phyloP scores from a whole-genome alignment of 805 yeast genomes.

The Candida piceae region DNA sequence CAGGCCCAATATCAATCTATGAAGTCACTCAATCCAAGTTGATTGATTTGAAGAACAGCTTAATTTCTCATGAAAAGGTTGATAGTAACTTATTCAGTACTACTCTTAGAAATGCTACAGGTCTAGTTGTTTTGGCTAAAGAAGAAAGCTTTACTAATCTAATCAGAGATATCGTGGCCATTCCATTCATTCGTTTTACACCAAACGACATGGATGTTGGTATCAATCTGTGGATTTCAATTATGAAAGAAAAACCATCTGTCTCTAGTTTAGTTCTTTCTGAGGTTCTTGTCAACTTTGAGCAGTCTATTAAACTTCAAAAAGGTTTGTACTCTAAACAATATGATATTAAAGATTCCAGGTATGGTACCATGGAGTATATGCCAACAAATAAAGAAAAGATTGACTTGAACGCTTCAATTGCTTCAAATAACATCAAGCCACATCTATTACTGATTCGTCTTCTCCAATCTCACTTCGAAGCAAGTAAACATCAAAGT shows the following conservation, averaged over 20 bases:
- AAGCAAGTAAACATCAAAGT: slow-evolving; percentile 71
- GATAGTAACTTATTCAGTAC: slow-evolving; percentile 32
- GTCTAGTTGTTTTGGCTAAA: slow-evolving; percentile 35
- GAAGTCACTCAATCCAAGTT: slow-evolving; percentile 8
- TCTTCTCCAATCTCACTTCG: slow-evolving; percentile 70
- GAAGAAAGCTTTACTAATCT: slow-evolving; percentile 39
- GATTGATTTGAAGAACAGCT: slow-evolving; percentile 1
- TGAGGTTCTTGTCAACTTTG: slow-evolving; percentile 69
- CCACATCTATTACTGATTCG: slow-evolving; percentile 69
- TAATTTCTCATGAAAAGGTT: slow-evolving; percentile 14
- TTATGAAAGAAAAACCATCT: slow-evolving; percentile 61
- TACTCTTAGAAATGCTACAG: slow-evolving; percentile 38
- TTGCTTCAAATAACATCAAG: slow-evolving; percentile 43
- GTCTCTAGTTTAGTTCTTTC: slow-evolving; percentile 56
- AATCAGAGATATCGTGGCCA: slow-evolving; percentile 47
- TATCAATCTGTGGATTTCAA: slow-evolving; percentile 73
- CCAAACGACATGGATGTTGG: slow-evolving; percentile 57
- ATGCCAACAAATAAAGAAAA: slow-evolving; percentile 70
- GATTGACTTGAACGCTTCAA: slow-evolving; percentile 46
- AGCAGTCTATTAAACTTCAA: slow-evolving; percentile 49
- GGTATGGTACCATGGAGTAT: slow-evolving; percentile 77
- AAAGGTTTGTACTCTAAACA: slow-evolving; percentile 61
- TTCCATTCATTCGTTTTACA: slow-evolving; percentile 69
- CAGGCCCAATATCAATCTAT: slow-evolving; percentile 22
- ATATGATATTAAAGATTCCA: slow-evolving; percentile 54